Conservation (phyloP, 306 rosid species). For the Dalbergia cochinchinensis region DNA sequence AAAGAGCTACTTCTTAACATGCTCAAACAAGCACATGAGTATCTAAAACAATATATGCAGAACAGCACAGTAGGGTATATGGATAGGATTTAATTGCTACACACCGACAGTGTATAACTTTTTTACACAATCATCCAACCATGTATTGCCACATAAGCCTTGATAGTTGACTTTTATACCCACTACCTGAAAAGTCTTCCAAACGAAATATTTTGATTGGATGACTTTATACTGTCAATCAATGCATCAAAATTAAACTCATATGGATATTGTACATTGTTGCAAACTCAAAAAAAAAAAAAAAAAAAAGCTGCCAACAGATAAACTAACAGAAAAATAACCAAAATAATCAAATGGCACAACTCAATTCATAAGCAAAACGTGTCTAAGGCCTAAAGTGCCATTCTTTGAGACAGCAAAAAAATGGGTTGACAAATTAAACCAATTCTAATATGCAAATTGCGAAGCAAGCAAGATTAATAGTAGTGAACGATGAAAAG, state of each 20-base stretch:
- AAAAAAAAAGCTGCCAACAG: not conserved
- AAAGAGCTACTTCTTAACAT: conserved; percentile 17
- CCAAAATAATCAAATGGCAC: conserved; percentile 5
- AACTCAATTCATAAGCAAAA: conserved; percentile 15
- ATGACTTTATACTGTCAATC: too few species aligned
- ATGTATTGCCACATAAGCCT: too few species aligned
- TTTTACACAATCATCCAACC: too few species aligned
- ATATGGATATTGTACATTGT: not conserved
- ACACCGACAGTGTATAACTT: too few species aligned
- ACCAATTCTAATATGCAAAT: conserved; percentile 16
- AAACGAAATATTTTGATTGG: too few species aligned
- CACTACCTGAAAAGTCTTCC: too few species aligned
- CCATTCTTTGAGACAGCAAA: not conserved
- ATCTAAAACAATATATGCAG: conserved; percentile 25
- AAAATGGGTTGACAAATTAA: conserved; percentile 18
- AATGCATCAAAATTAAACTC: too few species aligned
- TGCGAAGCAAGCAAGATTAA: not conserved
- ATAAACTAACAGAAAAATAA: conserved; percentile 22
- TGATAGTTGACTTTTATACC: too few species aligned
- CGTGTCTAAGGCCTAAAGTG: not conserved
- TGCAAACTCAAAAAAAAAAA: not conserved
- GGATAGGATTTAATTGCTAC: too few species aligned
- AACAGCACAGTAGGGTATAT: not conserved
- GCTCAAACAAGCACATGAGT: conserved; percentile 4
- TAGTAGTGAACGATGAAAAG: not conserved